Base-by-base conservation (phyloP, 371 early-diverging fungal genomes). In the Dichotomocladium elegans region DNA sequence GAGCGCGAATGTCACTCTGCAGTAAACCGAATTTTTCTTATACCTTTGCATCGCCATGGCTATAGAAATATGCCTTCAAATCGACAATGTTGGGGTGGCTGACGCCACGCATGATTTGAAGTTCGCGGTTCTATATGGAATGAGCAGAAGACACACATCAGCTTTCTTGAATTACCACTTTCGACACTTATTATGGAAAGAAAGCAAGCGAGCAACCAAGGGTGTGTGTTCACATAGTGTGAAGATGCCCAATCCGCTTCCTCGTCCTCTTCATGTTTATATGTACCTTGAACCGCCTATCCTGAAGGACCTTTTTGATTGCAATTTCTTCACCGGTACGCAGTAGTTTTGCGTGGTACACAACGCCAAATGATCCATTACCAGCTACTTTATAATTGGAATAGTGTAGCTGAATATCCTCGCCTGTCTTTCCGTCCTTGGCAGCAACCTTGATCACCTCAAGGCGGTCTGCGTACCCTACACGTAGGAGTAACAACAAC, bases 291-390 rank as follows among this genome's bases (percentile, higher is more conserved):
- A 94, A 96, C 35, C 96, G 82, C 70, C 86, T 88, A 70, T 96
- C 96, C 79, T 95, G 96, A 30, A 93, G 69, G 7, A 96, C 96
- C 69, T 93, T 94, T 72, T 96, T 96, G 53, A 96, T 92, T 47
- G 97, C 97, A n/a, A 85, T 86, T 28, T 82, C 81, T 60, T 94
- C 92, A 45, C 85, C 82, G 26, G 83, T 79, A 45, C 86, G 82
- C 30, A 89, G 70, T 27, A 94, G 71, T 64, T 89, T 87, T 29
- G 94, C 97, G 74, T 93, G 94, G 66, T 89, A 94, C 17, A 96
- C 97, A 15, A 95, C 95, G 41, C 97, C 97, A 65, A 96, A 96
- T 26, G 94, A 92, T 19, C 97, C 97, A 64, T 94, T 94, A 44
- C 97, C 97, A 34, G 94, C 79, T 19, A 92, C 88, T 59, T 91